Percentiles rank a stretch among this genome's conserved stretches.
These are phyloP conservation scores for Sugiyamaella castrensis DNA, from an alignment of 1,139 yeast genomes.

Conservation along the genomic window DNA sequence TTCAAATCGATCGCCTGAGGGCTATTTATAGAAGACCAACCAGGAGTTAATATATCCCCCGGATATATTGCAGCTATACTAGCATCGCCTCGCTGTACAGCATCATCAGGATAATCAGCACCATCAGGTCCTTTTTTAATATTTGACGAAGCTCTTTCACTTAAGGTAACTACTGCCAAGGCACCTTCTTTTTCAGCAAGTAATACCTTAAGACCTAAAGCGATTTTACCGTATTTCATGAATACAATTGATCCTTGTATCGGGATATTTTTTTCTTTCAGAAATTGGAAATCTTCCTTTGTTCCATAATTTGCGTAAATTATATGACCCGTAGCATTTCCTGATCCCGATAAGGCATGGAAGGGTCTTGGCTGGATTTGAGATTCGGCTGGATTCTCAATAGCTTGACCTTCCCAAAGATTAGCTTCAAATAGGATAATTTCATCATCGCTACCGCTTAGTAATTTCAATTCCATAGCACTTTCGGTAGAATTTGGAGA, in stretches of 20 bases:
- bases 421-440: constrained; percentile 30
- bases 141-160: constrained; percentile 35
- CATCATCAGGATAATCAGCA: constrained; percentile 40
- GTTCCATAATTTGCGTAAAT: constrained; percentile 68
- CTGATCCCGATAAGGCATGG: constrained; percentile 65
- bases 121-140: constrained; percentile 36
- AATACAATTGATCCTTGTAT: constrained; percentile 51
- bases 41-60: constrained; percentile 81
- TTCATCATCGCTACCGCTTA: constrained; percentile 18
- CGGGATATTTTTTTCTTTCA: constrained; percentile 42
- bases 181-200: constrained; percentile 54
- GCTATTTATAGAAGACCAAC: constrained; percentile 53
- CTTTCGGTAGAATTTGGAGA: constrained; percentile 45
- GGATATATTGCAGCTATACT: constrained; percentile 64
- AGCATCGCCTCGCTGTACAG: constrained; percentile 61
- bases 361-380: constrained; percentile 44
- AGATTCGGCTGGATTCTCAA: constrained; percentile 25
- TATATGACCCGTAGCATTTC: constrained; percentile 52
- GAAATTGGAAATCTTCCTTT: constrained; percentile 50
- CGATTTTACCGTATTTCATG: constrained; percentile 56
- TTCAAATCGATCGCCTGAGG: constrained; percentile 41
- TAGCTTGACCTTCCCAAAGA: constrained; percentile 32
- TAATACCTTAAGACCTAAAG: constrained; percentile 51
- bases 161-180: constrained; percentile 54
- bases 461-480: constrained; percentile 27